These are phyloP conservation scores for Albugo candida DNA, from an alignment of 352 stramenopile species.

Conservation along the genomic window DNA sequence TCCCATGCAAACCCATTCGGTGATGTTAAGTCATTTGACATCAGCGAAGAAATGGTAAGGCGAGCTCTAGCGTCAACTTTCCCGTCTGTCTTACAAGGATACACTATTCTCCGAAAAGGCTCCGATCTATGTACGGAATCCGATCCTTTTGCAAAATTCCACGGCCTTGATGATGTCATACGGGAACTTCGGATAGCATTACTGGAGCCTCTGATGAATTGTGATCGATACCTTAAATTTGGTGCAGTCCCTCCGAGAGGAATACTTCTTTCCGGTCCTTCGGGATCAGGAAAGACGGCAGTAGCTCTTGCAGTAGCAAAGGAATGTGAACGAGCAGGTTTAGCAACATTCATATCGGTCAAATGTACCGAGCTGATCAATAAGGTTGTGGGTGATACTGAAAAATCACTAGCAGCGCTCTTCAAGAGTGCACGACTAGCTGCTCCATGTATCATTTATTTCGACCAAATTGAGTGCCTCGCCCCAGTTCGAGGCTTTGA, in stretches of 20 bases:
- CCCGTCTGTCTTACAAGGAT: conserved; percentile 2
- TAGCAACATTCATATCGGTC: conserved; percentile 76
- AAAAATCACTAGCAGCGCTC: conserved; percentile 72
- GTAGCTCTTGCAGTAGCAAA: conserved; percentile 54
- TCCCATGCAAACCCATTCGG: conserved; percentile 29
- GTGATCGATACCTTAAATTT: conserved; percentile 90
- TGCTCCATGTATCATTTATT: conserved; percentile 79
- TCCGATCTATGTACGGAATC: not conserved
- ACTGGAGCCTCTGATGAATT: conserved; percentile 92
- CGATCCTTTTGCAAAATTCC: conserved; percentile 67
- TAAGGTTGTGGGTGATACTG: conserved; percentile 81
- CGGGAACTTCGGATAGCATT: conserved; percentile 90
- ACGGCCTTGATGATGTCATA: conserved; percentile 94
- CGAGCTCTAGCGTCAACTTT: conserved; percentile 12
- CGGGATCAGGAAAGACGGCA: conserved; percentile 97
- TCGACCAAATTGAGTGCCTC: conserved; percentile 85
- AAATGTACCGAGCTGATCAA: conserved; percentile 77
- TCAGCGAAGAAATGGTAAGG: conserved; percentile 36
- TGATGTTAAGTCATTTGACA: conserved; percentile 90
- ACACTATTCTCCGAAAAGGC: not conserved
- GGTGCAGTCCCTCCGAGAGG: conserved; percentile 91
- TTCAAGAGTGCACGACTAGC: conserved; percentile 73
- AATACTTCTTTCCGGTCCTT: conserved; percentile 96
- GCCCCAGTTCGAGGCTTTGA: conserved; percentile 76
- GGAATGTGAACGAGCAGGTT: conserved; percentile 29